A percentile compares a stretch with the other conserved stretches of the same genome.
Conservation (phyloP, 371 early-diverging fungal genomes). For the Lichtheimia hyalospora region DNA sequence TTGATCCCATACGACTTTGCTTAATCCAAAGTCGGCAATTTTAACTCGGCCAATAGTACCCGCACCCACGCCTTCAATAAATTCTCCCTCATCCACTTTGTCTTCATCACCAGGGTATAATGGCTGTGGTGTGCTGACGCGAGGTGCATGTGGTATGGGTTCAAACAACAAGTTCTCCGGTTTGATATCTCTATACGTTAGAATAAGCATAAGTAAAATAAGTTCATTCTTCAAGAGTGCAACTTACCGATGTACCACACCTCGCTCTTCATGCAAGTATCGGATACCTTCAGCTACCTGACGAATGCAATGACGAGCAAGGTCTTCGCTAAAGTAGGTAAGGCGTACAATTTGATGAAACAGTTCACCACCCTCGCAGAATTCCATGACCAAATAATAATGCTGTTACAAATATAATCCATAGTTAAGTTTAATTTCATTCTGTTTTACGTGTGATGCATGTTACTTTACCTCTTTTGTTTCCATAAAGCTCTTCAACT, state of each 20-base stretch:
- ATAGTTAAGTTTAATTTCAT: slow-evolving; percentile 7
- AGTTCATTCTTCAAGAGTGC: too few species aligned
- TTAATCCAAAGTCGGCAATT: slow-evolving; percentile 71
- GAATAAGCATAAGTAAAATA: not conserved
- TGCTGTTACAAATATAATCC: slow-evolving; percentile 15
- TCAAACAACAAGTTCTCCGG: slow-evolving; percentile 91
- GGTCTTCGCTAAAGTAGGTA: slow-evolving; percentile 75
- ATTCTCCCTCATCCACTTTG: slow-evolving; percentile 58
- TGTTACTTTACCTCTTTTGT: slow-evolving; percentile 51
- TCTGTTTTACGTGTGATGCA: not conserved
- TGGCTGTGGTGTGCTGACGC: not conserved
- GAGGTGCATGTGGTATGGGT: slow-evolving; percentile 57
- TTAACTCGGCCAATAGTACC: slow-evolving; percentile 69
- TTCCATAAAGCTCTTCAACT: slow-evolving; percentile 69
- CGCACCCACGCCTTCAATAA: slow-evolving; percentile 57
- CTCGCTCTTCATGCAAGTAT: slow-evolving; percentile 84
- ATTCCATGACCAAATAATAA: slow-evolving; percentile 81
- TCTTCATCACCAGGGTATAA: slow-evolving; percentile 21
- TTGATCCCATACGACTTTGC: slow-evolving; percentile 69
- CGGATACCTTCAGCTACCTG: slow-evolving; percentile 87
- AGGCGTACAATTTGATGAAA: slow-evolving; percentile 80
- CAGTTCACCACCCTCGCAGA: slow-evolving; percentile 83
- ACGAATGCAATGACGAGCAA: slow-evolving; percentile 76
- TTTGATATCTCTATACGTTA: slow-evolving; percentile 90
- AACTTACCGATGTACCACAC: slow-evolving; percentile 77